Evolutionary conservation across 2,329 filamentous ascomycete genomes (phyloP).

Genomic region (Didymella keratinophila): DNA sequence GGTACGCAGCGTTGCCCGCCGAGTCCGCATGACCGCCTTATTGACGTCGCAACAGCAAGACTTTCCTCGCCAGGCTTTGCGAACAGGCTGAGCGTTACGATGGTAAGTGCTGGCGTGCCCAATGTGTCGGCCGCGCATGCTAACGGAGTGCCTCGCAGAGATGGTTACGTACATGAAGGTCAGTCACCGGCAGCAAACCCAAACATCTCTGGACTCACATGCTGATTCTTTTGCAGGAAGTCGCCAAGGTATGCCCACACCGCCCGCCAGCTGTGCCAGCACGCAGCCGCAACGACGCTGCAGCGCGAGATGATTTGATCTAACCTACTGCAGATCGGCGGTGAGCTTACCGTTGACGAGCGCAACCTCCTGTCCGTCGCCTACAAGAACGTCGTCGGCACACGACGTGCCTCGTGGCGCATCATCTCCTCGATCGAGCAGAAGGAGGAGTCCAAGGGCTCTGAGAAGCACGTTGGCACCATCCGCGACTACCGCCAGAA

Average conservation of each 20-base stretch:
- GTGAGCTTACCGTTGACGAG: slow-evolving; percentile 73
- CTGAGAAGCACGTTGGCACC: slow-evolving; percentile 89
- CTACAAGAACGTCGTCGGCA: slow-evolving; percentile 99
- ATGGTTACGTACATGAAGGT: slow-evolving; percentile 99
- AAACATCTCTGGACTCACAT: slow-evolving; percentile 22
- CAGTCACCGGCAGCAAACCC: slow-evolving; percentile 43
- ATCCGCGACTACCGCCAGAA: slow-evolving; percentile 98
- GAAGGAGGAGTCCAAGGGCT: slow-evolving; percentile 99
- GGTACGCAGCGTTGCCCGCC: slow-evolving; percentile 48
- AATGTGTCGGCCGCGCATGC: slow-evolving; percentile 33
- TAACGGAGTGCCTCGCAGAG: slow-evolving; percentile 62
- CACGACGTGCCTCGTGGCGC: slow-evolving; percentile 97
- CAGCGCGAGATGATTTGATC: slow-evolving; percentile 18
- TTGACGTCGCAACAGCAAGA: slow-evolving; percentile 68
- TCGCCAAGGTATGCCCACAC: slow-evolving; percentile 76
- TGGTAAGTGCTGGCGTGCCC: slow-evolving; percentile 64
- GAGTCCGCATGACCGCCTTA: slow-evolving; percentile 22
- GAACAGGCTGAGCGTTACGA: slow-evolving; percentile 99
- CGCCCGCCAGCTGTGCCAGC: slow-evolving; percentile 32
- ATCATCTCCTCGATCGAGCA: slow-evolving; percentile 99
- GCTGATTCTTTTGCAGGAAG: slow-evolving; percentile 70
- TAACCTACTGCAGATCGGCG: slow-evolving; percentile 62
- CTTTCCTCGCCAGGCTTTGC: slow-evolving; percentile 98
- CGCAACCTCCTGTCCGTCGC: slow-evolving; percentile 95
- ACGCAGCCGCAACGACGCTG: slow-evolving; percentile 28